A percentile compares a stretch with the other conserved stretches of the same genome.
Conservation (phyloP, 2,329 filamentous ascomycete species). For the Capronia epimyces region DNA sequence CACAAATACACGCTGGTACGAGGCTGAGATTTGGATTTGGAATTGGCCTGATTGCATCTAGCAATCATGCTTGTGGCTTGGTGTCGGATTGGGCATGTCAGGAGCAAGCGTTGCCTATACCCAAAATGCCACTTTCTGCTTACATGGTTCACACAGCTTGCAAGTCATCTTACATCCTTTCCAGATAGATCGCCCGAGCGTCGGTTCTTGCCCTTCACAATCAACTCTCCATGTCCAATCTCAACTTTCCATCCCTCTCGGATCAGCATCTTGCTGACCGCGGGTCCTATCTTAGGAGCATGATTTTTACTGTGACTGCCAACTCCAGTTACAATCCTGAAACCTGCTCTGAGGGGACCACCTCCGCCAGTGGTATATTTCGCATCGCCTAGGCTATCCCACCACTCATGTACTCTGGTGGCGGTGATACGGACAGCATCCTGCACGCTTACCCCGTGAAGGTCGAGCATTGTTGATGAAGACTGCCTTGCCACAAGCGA, state of each 20-base stretch:
- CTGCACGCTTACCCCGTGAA: constrained; percentile 76
- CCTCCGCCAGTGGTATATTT: constrained; percentile 46
- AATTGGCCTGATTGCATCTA: neutral
- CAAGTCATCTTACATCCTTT: neutral
- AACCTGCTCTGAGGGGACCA: constrained; percentile 50
- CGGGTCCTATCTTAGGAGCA: constrained; percentile 67
- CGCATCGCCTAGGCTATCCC: constrained; percentile 64
- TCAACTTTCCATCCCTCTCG: constrained; percentile 80
- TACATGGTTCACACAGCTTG: neutral
- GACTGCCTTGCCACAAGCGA: constrained; percentile 64
- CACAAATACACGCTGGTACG: neutral
- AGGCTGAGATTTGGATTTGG: constrained; percentile 1
- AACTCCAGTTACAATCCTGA: constrained; percentile 72
- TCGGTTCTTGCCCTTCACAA: constrained; percentile 56
- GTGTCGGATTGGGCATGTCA: neutral
- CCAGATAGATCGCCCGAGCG: constrained; percentile 3
- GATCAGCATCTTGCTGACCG: constrained; percentile 69
- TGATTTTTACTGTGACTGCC: constrained; percentile 75
- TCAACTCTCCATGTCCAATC: constrained; percentile 63
- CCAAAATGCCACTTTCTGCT: neutral
- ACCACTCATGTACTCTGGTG: constrained; percentile 66
- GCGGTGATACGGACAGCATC: constrained; percentile 75
- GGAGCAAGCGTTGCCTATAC: neutral
- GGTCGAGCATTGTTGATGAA: constrained; percentile 57
- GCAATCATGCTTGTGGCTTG: neutral